phyloP scores from a whole-genome alignment of 257 asterid species.

The Capsicum rhomboideum region DNA sequence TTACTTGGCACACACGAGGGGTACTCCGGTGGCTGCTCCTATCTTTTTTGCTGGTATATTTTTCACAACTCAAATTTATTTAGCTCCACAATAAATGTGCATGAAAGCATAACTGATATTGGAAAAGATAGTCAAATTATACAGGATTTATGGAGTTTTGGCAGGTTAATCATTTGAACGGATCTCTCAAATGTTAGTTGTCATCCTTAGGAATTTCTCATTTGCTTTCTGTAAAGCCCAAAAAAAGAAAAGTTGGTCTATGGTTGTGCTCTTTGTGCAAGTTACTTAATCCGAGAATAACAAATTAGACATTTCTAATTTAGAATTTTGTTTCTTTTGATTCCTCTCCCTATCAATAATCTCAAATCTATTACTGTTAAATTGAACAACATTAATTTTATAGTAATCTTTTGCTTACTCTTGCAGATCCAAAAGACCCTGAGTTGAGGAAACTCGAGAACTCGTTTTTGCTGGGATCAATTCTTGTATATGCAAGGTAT shows the following conservation, averaged over 20 bases:
- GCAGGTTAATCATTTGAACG: background rate
- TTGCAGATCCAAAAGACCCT: constrained; percentile 71
- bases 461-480: constrained; percentile 85
- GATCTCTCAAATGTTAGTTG: background rate
- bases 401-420: constrained; percentile 1
- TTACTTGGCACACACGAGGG: constrained; percentile 75
- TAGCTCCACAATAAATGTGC: background rate
- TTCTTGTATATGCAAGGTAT: constrained; percentile 84
- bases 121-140: background rate
- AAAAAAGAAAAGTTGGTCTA: background rate
- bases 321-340: background rate
- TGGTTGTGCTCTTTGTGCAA: background rate
- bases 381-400: background rate
- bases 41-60: constrained; percentile 72
- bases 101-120: background rate
- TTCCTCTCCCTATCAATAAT: background rate
- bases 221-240: background rate
- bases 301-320: background rate
- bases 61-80: background rate
- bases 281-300: background rate
- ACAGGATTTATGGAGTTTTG: background rate
- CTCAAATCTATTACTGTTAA: background rate
- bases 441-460: constrained; percentile 70
- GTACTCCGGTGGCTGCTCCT: constrained; percentile 83
- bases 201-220: background rate